Conservation (phyloP, 805 yeast species). For the Kurtzmaniella cleridarum region DNA sequence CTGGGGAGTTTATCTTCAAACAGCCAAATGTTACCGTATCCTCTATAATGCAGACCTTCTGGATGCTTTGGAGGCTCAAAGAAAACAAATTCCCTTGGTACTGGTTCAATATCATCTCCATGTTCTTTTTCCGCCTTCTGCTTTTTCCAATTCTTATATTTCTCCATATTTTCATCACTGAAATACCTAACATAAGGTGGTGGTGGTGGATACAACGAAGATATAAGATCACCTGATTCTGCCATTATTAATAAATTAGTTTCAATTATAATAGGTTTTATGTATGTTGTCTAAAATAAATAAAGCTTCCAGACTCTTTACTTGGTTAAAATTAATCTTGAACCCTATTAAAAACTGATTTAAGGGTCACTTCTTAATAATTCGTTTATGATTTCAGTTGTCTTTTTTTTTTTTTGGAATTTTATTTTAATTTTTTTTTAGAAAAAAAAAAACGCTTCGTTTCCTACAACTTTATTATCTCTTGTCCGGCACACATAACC, state of each 20-base stretch:
- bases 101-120: slow-evolving; percentile 2
- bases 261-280: too few species aligned
- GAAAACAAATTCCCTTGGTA: slow-evolving; percentile 47
- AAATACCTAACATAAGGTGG: slow-evolving; percentile 77
- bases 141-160: slow-evolving; percentile 26
- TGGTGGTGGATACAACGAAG: slow-evolving; percentile 91
- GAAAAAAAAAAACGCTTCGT: too few species aligned
- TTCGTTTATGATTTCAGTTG: too few species aligned
- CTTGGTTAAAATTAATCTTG: too few species aligned
- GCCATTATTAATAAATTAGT: background rate
- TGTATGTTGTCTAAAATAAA: too few species aligned
- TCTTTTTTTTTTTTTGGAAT: too few species aligned
- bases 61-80: slow-evolving; percentile 65
- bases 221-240: slow-evolving; percentile 27
- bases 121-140: slow-evolving; percentile 8
- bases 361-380: too few species aligned
- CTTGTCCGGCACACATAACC: too few species aligned
- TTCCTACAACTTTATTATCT: too few species aligned
- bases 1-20: slow-evolving; percentile 71
- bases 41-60: slow-evolving; percentile 60
- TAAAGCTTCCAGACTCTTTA: too few species aligned
- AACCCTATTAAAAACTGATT: too few species aligned
- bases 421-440: too few species aligned
- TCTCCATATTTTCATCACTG: slow-evolving; percentile 59
- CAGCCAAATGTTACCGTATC: slow-evolving; percentile 91